Evolutionary conservation across 2,329 filamentous ascomycete genomes (phyloP), one percentile per base, ranked within the genome.

Genomic region (Aureobasidium pullulans): DNA sequence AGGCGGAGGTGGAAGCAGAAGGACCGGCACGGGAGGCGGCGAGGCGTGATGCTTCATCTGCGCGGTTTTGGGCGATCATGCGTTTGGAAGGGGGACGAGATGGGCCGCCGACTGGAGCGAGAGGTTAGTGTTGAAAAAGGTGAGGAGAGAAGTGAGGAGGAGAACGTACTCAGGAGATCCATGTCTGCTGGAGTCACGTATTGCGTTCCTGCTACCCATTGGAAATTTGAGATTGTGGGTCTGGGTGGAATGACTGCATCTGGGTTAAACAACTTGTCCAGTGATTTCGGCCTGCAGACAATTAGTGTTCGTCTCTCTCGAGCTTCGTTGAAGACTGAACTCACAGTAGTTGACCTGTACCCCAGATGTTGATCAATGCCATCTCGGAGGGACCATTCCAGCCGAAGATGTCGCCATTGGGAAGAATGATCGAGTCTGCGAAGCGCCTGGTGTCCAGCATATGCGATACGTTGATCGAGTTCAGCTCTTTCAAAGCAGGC

Each of bases 181-280:
- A 99, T 84, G 67, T 99, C 94, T 1, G 86, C 80, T 0, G 90
- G 87, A 1, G 90, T 90, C 47, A 99, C 82, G 66, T 95, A 88
- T 72, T 96, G 93, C 1, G 93, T 97, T 4, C 94, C 94, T 0
- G 91, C 88, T 56, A 99, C 90, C 94, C 94, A 99, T 74, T 97
- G 91, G 39, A 99, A 75, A 67, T 95, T 96, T 19, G 89, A 95
- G 62, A 99, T 99, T 0, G 91, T 96, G 1, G 94, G 94, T 2
- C 94, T 84, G 11, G 90, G 81, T 1, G 92, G 93, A 23, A 88
- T 81, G 15, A 82, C 70, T 0, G 89, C 81, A 60, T 88, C 80
- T 0, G 89, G 85, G 69, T 97, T 96, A 72, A 89, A 84, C 3
- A 99, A 79, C 7, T 79, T 84, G 69, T 96, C 92, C n/a, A 83